A percentile compares a stretch with the other conserved stretches of the same genome.
Conservation (phyloP, 257 asterid genomes). For the Dorcoceras hygrometricum region DNA sequence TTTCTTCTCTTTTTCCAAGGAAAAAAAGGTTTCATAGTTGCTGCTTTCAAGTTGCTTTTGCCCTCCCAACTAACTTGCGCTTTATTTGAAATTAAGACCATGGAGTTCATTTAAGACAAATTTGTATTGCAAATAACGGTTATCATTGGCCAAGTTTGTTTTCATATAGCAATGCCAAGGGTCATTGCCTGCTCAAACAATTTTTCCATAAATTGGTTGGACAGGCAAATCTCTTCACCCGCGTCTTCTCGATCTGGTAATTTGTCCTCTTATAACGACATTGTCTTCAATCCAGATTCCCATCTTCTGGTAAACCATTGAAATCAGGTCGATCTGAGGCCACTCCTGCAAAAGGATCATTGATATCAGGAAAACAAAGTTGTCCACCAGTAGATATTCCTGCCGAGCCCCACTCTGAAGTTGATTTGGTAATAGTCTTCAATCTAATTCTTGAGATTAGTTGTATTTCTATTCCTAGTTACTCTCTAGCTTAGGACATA, state of each 20-base stretch:
- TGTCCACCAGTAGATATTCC: slow-evolving; percentile 37
- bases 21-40: too few relatives aligned
- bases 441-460: slow-evolving; percentile 15
- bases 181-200: neutral
- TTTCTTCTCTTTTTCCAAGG: too few relatives aligned
- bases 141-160: neutral
- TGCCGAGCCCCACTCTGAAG: slow-evolving; percentile 47
- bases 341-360: slow-evolving; percentile 73
- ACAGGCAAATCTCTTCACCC: neutral
- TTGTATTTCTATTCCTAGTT: slow-evolving; percentile 8
- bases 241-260: neutral
- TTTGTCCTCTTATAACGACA: neutral
- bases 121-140: neutral
- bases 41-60: too few relatives aligned
- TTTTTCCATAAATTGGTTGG: neutral
- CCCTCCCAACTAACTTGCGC: too few relatives aligned
- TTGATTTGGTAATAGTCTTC: slow-evolving; percentile 49
- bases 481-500: neutral
- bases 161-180: neutral
- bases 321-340: slow-evolving; percentile 41
- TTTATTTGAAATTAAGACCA: too few relatives aligned
- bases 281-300: neutral
- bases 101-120: neutral
- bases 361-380: slow-evolving; percentile 46
- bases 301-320: neutral